Base-by-base conservation (phyloP, 257 asterid species). In the Hygrophila difformis region DNA sequence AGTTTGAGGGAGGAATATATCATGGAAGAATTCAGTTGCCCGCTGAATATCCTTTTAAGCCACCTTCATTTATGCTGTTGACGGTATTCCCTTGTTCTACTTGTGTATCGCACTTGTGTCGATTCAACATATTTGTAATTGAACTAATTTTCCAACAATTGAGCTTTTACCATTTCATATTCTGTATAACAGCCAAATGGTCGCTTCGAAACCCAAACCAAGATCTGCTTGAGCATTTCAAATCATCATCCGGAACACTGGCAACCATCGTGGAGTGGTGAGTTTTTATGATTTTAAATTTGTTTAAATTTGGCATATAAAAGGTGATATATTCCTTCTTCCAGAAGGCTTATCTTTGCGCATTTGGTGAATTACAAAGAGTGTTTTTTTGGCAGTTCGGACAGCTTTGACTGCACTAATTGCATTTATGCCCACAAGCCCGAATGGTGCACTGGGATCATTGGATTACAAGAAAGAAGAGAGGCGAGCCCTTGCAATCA, bases 361-460 rank as follows among this genome's bases (percentile, higher is more conserved):
- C 78, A 66, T 56, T 56, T 65, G 47, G 64, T 35, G 41, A 61
- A 9, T 33, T 33, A 48, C 46, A 35, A 35, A 19, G 18, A 53
- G 12, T 51, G 46, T 4, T 39, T 5, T 54, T 51, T 55, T 47
- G 50, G 68, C 82, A 83, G 97, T 87, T 55, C 84, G 94, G 64
- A 87, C 97, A 47, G 97, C 97, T 11, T 66, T 87, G 79, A 80
- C 77, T 15, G 97, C 97, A 18, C 67, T 83, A 51, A 87, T 87
- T 12, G 97, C 97, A 18, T 87, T 87, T 47, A 87, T 83, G 97
- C 97, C 97, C 31, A 83, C 93, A 59, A 73, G 65, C 59, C 91
- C 97, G 47, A 83, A 83, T 48, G 97, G 97, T 37, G 97, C 94
- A 6, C 58, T 87, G 55, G 94, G 93, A 34, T 87, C 97, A 39